phyloP scores from a whole-genome alignment of 23 red algal genomes.

The Gracilaria caudata region DNA sequence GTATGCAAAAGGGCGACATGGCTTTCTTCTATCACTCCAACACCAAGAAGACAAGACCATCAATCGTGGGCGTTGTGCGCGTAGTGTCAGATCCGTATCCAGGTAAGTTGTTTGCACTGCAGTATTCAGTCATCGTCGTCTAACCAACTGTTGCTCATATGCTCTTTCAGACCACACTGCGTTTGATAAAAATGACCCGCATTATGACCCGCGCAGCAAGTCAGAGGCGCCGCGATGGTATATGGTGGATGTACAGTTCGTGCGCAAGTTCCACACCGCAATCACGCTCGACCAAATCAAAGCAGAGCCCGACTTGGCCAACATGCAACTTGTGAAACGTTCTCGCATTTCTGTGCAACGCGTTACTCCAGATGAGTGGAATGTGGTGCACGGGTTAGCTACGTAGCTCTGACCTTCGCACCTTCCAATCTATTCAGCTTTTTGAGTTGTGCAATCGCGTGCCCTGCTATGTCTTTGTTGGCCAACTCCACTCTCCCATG shows the following conservation, averaged over 20 bases:
- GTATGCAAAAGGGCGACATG: constrained; percentile 78
- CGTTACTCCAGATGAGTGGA: constrained; percentile 72
- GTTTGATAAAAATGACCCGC: constrained; percentile 70
- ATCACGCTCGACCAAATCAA: constrained; percentile 82
- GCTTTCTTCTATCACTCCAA: constrained; percentile 99
- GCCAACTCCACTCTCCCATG: no score
- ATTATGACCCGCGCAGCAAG: constrained; percentile 77
- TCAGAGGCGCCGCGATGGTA: constrained; percentile 82
- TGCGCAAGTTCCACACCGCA: constrained; percentile 51
- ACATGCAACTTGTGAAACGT: constrained; percentile 84
- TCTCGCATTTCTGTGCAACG: constrained; percentile 74
- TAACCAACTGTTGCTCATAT: background rate
- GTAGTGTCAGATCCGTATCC: constrained; percentile 78
- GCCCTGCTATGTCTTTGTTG: no score
- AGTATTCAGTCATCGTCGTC: background rate
- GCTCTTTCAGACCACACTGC: constrained; percentile 44
- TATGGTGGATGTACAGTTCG: constrained; percentile 85
- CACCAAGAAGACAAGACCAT: constrained; percentile 60
- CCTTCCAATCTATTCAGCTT: background rate
- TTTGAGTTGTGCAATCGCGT: no score
- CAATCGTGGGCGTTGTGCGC: constrained; percentile 75
- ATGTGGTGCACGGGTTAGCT: constrained; percentile 47
- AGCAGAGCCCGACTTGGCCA: constrained; percentile 33
- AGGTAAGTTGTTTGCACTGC: constrained; percentile 13
- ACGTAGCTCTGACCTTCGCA: background rate